Percentiles rank a stretch among this genome's conserved stretches.
phyloP scores from a whole-genome alignment of 441 rosid species.

The Jatropha podagrica region DNA sequence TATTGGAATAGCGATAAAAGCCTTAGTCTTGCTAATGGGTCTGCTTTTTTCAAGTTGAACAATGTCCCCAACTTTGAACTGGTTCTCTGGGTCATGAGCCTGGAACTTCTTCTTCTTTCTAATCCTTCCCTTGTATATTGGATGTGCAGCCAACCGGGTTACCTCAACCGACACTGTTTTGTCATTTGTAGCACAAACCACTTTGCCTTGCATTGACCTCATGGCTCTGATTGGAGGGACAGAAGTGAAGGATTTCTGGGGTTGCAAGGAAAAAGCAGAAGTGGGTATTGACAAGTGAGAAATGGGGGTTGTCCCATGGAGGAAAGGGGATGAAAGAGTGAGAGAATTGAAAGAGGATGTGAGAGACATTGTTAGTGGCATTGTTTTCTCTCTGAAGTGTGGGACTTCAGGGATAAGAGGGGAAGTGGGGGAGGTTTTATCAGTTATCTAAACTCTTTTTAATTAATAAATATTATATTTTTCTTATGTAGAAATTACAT shows the following conservation, averaged over 20 bases:
- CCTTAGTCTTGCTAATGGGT: constrained; percentile 83
- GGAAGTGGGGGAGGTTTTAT: background rate
- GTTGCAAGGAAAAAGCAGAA: constrained; percentile 1
- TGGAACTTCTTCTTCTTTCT: constrained; percentile 91
- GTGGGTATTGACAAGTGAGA: constrained; percentile 29
- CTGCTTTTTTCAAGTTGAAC: constrained; percentile 69
- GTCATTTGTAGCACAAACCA: constrained; percentile 73
- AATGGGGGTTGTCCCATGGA: constrained; percentile 50
- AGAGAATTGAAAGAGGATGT: constrained; percentile 52
- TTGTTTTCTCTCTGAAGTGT: background rate
- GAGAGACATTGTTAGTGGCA: constrained; percentile 36
- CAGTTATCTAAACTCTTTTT: background rate
- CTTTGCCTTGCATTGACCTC: constrained; percentile 75
- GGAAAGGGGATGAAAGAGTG: constrained; percentile 49
- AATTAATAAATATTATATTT: background rate
- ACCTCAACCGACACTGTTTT: constrained; percentile 89
- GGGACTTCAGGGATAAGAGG: constrained; percentile 14
- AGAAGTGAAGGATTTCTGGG: constrained; percentile 20
- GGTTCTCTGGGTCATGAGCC: constrained; percentile 85
- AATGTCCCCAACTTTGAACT: constrained; percentile 69
- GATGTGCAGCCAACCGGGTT: constrained; percentile 65
- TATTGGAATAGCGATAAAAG: constrained; percentile 55
- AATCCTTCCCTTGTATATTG: constrained; percentile 81
- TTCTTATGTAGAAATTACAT: too few relatives aligned
- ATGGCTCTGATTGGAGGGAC: constrained; percentile 64